These are phyloP conservation scores for Ophiostoma ulmi DNA, from an alignment of 2,329 filamentous ascomycete genomes.

Conservation along the genomic window DNA sequence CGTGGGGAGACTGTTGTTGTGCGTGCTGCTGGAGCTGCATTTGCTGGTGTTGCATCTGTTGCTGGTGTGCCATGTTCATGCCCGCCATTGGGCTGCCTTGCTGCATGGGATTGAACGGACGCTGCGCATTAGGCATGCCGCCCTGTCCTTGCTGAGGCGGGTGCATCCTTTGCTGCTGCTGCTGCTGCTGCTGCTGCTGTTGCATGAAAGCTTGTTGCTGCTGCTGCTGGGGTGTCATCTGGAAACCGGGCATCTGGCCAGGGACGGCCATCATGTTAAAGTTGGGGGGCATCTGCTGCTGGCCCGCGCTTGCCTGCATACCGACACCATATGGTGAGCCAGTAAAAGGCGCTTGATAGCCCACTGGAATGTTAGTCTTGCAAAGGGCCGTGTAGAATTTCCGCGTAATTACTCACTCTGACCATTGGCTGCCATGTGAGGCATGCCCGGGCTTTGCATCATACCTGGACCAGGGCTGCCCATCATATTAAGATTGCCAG, in stretches of 20 bases:
- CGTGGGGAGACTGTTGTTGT: slow-evolving; percentile 36
- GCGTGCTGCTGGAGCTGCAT: slow-evolving; percentile 32
- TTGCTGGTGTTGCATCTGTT: slow-evolving; percentile 35
- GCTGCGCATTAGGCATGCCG: slow-evolving; percentile 38
- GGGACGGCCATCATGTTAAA: slow-evolving; percentile 50
- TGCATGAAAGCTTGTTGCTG: slow-evolving; percentile 37
- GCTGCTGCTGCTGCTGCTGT: slow-evolving; percentile 35
- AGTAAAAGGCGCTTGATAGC: slow-evolving; percentile 55
- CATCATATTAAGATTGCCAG: slow-evolving; percentile 50
- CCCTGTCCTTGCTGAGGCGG: slow-evolving; percentile 35
- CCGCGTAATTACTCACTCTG: slow-evolving; percentile 47
- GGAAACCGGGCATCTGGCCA: slow-evolving; percentile 48
- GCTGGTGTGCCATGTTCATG: slow-evolving; percentile 36
- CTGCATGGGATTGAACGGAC: slow-evolving; percentile 37
- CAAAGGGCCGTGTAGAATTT: background rate
- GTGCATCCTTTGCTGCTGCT: slow-evolving; percentile 31
- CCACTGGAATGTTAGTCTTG: slow-evolving; percentile 39
- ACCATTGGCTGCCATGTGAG: slow-evolving; percentile 53
- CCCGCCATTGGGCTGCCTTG: slow-evolving; percentile 35
- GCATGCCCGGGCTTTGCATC: slow-evolving; percentile 59
- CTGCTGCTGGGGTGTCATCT: slow-evolving; percentile 50
- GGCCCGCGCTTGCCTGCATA: slow-evolving; percentile 46
- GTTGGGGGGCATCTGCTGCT: slow-evolving; percentile 45
- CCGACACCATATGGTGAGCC: slow-evolving; percentile 53
- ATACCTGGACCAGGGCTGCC: slow-evolving; percentile 53